Conservation (phyloP, 164 flowering plant genomes). For the Akebia trifoliata region DNA sequence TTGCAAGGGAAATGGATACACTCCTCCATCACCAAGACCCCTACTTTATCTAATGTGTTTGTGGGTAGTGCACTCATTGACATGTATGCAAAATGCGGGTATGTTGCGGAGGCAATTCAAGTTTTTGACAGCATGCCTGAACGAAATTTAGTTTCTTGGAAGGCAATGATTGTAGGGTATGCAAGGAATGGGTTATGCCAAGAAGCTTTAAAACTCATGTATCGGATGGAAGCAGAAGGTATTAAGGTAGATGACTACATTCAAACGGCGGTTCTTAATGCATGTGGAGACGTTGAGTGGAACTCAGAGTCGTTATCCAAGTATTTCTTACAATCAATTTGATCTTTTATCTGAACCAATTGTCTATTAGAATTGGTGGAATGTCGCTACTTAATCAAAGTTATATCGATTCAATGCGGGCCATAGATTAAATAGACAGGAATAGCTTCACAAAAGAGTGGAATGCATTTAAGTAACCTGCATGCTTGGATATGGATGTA, state of each 20-base stretch:
- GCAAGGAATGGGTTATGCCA: constrained; percentile 63
- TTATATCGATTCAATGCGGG: neutral
- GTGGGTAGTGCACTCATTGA: constrained; percentile 75
- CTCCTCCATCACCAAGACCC: constrained; percentile 54
- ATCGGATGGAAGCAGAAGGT: constrained; percentile 77
- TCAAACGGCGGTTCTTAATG: constrained; percentile 48
- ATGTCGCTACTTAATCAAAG: neutral
- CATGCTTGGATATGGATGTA: neutral
- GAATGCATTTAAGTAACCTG: neutral
- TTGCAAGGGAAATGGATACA: constrained; percentile 63
- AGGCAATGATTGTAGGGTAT: constrained; percentile 74
- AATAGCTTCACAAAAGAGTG: too few species aligned
- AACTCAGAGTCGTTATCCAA: constrained; percentile 24
- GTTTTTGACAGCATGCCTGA: constrained; percentile 78
- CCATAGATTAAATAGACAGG: too few species aligned
- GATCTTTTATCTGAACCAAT: neutral
- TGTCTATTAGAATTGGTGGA: neutral
- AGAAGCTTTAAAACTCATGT: constrained; percentile 79
- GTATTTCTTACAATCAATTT: constrained; percentile 20
- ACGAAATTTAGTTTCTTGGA: constrained; percentile 68
- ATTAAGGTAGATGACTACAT: constrained; percentile 60
- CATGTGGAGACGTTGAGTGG: constrained; percentile 67
- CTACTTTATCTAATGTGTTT: constrained; percentile 51
- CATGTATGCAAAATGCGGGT: constrained; percentile 91
- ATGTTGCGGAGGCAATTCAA: constrained; percentile 53